A percentile compares a stretch with the other conserved stretches of the same genome.
Evolutionary conservation across 2,329 filamentous ascomycete species (phyloP).

Genomic region (Sarocladium kiliense): DNA sequence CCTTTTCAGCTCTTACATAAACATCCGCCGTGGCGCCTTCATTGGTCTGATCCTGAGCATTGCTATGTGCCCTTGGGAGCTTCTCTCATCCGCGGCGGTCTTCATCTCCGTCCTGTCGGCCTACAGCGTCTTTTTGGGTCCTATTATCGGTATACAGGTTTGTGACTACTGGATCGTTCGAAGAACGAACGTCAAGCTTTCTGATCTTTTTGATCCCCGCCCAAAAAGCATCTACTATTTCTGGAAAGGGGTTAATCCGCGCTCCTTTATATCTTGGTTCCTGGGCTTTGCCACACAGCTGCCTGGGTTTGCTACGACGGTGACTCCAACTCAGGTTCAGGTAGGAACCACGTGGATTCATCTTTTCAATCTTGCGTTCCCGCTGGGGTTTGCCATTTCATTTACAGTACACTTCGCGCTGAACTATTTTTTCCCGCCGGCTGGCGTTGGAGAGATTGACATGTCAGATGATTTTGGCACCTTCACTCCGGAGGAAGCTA

Average conservation of each 20-base stretch:
- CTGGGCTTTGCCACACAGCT: constrained; percentile 20
- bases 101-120: constrained; percentile 27
- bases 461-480: not conserved
- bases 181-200: constrained; percentile 31
- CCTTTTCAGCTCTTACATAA: constrained; percentile 24
- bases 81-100: constrained; percentile 22
- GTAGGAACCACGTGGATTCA: constrained; percentile 19
- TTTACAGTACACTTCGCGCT: constrained; percentile 14
- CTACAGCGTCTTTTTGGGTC: constrained; percentile 30
- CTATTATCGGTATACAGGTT: constrained; percentile 35
- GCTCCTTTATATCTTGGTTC: constrained; percentile 23
- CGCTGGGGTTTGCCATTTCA: constrained; percentile 22
- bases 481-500: not conserved
- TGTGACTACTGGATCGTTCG: constrained; percentile 35
- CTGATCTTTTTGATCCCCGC: constrained; percentile 36
- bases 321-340: constrained; percentile 18
- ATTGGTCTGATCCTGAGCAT: constrained; percentile 26
- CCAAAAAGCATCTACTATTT: constrained; percentile 32
- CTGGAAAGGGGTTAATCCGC: constrained; percentile 25
- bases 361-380: constrained; percentile 24
- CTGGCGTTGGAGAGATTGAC: not conserved
- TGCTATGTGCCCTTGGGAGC: constrained; percentile 30
- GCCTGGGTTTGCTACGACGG: constrained; percentile 18
- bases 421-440: not conserved
- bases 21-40: constrained; percentile 25